Percentiles rank a stretch among this genome's conserved stretches.
Conservation (phyloP, 768 basidiomycete species). For the Neoboletus brunneissimus region DNA sequence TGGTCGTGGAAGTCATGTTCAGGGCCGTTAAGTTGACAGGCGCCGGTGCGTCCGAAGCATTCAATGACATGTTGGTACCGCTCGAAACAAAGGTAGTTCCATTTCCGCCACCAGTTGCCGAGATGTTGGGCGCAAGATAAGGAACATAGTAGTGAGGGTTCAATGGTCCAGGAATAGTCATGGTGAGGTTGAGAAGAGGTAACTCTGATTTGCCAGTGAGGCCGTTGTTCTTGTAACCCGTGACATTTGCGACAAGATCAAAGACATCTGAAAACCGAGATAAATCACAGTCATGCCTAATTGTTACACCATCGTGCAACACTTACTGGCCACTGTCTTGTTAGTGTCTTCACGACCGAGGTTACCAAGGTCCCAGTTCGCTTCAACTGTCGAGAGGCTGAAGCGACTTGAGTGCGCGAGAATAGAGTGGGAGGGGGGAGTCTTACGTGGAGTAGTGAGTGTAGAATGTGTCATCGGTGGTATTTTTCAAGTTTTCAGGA, state of each 20-base stretch:
- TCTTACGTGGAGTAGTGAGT: conserved; percentile 50
- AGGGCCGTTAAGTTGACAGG: conserved; percentile 40
- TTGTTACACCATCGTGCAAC: neutral
- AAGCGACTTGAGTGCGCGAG: neutral
- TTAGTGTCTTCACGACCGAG: conserved; percentile 57
- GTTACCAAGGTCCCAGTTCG: conserved; percentile 57
- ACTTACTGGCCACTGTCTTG: conserved; percentile 28
- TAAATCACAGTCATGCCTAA: neutral
- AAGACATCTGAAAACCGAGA: conserved; percentile 42
- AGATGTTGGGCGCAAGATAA: conserved; percentile 38
- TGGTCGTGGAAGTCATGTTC: neutral
- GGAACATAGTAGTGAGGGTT: conserved; percentile 39
- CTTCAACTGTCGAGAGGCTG: conserved; percentile 49
- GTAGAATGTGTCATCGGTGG: conserved; percentile 51
- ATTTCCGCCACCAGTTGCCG: conserved; percentile 39
- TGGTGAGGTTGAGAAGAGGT: conserved; percentile 39
- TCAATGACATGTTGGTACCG: conserved; percentile 34
- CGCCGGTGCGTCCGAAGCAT: conserved; percentile 25
- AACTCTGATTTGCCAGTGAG: conserved; percentile 23
- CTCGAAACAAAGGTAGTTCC: conserved; percentile 37
- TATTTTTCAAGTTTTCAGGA: conserved; percentile 41
- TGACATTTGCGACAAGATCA: conserved; percentile 45
- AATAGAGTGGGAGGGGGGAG: neutral
- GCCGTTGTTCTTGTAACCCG: conserved; percentile 44
- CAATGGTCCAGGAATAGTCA: conserved; percentile 40